Evolutionary conservation across 2,329 filamentous ascomycete genomes (phyloP), one percentile per base, ranked within the genome.

Genomic region (Alternaria sp.): DNA sequence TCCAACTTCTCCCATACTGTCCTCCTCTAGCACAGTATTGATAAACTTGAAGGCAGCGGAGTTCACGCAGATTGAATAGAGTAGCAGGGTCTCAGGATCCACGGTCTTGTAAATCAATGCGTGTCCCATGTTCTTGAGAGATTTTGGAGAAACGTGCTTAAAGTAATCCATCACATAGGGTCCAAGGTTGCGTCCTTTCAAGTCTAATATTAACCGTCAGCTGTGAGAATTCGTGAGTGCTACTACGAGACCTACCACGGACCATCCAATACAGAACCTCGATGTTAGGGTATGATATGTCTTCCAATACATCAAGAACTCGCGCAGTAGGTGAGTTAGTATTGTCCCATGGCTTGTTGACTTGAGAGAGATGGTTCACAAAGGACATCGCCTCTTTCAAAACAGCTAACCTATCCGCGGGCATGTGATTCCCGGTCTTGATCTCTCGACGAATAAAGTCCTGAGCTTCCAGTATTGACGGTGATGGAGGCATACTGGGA

Each of bases 41-140:
- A 71, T 67, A 56, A 68, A 68, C 24, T 68, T 68, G 56, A 55
- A 68, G 2, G 60, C 63, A 14, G 58, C 62, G 7, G 61, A 64
- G 32, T 70, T 71, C 14, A 68, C 66, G 38, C 69, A 71, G 18
- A 71, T 66, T 0, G 69, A 67, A 39, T 67, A 71, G 9, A 67
- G 64, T 9, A 71, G 55, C 3, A 70, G 48, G 1, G 61, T 67
- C n/a, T 65, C 61, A 16, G 62, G 39, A 48, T 60, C 53, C 5
- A 42, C 65, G 20, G 42, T 53, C 42, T 43, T 42, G 36, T 66
- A 61, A 28, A 70, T 66, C 36, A 70, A 39, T 5, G 67, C 65
- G 5, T 67, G 54, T 5, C 62, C 62, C 67, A 71, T 71, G 5
- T 22, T 36, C 28, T 63, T 66, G 18, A 71, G 26, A 2, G 69